Base-by-base conservation (phyloP, 176 grass and related monocot species). In the Microstegium vimineum region DNA sequence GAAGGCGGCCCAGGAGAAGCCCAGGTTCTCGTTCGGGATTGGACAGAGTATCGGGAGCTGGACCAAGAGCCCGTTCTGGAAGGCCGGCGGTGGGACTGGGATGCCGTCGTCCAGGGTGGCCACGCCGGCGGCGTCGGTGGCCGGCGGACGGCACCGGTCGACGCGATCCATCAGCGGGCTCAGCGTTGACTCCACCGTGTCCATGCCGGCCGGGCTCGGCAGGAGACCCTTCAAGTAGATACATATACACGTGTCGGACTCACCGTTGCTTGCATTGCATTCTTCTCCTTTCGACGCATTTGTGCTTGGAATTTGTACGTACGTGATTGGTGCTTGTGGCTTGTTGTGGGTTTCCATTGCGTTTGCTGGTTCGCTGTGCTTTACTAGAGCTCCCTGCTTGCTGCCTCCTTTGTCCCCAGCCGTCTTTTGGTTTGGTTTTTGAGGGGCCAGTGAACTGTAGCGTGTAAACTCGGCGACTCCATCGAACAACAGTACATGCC, bases 181-280 rank as follows among this genome's bases (percentile, higher is more conserved):
- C 64, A 98, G 95, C 89, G 62, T 95, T 4, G 95, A 95, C 84
- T 98, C 95, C 73, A 60, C 87, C 78, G 71, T 93, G 42, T 98
- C 95, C 28, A 81, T 91, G 92, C 95, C 95, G 0, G 90, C 79
- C 17, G 89, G 90, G 15, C 4, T 95, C 59, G 90, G 88, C 47
- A 68, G 90, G 79, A 83, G 90, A 28, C 61, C 77, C 8, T 96
- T 91, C 83, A 93, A 86, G 80, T 93, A 96, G 84, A 34, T 41
- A 6, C 16, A 51, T 2, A 59, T 11, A 27, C 59, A 62, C 26
- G 9, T 60, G 41, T 30, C 69, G 13, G 2, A 7, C 10, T n/a
- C 18, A 27, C 5, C 1, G 49, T 60, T 12, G 80, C 26, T 65
- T 51, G 40, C 70, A 13, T n/a, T 20, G 15, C 18, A 33, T 41